A percentile compares a stretch with the other conserved stretches of the same genome.
phyloP scores from a whole-genome alignment of 78 protist species.

The Polysphondylium violaceum region DNA sequence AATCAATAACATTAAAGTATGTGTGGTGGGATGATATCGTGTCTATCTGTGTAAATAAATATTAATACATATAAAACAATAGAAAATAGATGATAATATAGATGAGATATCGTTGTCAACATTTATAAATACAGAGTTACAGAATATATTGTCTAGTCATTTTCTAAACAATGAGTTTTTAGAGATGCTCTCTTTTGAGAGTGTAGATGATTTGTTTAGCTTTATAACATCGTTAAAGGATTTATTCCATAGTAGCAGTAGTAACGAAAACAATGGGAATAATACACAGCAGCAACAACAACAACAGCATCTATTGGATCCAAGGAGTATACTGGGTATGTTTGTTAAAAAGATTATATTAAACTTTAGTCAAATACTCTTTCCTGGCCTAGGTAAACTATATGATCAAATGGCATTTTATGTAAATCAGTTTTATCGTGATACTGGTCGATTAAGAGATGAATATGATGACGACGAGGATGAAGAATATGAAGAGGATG shows the following conservation, averaged over 20 bases:
- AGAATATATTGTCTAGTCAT: background rate
- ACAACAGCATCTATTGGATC: background rate
- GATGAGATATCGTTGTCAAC: slow-evolving; percentile 17
- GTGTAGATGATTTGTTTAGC: slow-evolving; percentile 45
- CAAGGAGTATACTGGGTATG: slow-evolving; percentile 48
- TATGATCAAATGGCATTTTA: slow-evolving; percentile 29
- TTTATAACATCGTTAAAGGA: slow-evolving; percentile 14
- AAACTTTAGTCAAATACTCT: slow-evolving; percentile 29
- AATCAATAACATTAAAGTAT: slow-evolving; percentile 44
- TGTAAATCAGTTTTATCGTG: slow-evolving; percentile 15
- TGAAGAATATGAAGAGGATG: background rate
- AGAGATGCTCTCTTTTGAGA: slow-evolving; percentile 39
- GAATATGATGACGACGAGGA: background rate
- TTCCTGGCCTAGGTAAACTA: slow-evolving; percentile 43
- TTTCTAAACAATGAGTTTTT: slow-evolving; percentile 46
- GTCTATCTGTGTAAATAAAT: no score
- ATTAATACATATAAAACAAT: background rate
- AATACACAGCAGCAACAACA: background rate
- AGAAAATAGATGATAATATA: slow-evolving; percentile 12
- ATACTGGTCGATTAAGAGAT: background rate
- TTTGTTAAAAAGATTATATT: slow-evolving; percentile 46
- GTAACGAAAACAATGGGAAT: background rate
- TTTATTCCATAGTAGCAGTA: slow-evolving; percentile 1
- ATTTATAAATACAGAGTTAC: slow-evolving; percentile 13
- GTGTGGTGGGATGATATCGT: no score